These are phyloP conservation scores for Juglanconis oblonga DNA, from an alignment of 2,329 filamentous ascomycete species.

Conservation along the genomic window DNA sequence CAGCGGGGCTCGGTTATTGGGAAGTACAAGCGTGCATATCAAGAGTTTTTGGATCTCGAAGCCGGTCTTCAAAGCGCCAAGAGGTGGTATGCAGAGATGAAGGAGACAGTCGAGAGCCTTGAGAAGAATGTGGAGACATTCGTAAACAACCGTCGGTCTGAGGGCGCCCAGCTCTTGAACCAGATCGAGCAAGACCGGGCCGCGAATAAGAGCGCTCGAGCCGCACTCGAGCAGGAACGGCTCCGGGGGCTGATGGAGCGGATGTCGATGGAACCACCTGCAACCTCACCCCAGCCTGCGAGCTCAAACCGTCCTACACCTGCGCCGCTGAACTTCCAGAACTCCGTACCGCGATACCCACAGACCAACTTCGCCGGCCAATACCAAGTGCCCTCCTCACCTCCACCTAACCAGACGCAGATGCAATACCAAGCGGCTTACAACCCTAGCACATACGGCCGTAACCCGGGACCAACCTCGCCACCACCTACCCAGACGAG, in stretches of 20 bases:
- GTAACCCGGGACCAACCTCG: slow-evolving; percentile 51
- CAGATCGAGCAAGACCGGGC: slow-evolving; percentile 81
- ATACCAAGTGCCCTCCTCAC: slow-evolving; percentile 57
- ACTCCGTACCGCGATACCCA: slow-evolving; percentile 46
- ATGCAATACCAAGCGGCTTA: slow-evolving; percentile 47
- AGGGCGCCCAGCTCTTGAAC: slow-evolving; percentile 84
- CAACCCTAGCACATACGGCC: slow-evolving; percentile 58
- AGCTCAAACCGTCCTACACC: slow-evolving; percentile 35
- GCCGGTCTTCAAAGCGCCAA: slow-evolving; percentile 85
- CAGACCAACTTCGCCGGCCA: slow-evolving; percentile 54
- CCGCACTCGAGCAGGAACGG: slow-evolving; percentile 82
- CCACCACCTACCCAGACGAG: slow-evolving; percentile 38
- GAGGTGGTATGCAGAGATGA: slow-evolving; percentile 94
- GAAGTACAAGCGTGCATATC: slow-evolving; percentile 86
- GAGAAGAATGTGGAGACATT: slow-evolving; percentile 97
- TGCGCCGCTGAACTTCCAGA: slow-evolving; percentile 33
- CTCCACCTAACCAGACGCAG: slow-evolving; percentile 47
- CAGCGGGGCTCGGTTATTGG: slow-evolving; percentile 78
- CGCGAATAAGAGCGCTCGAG: slow-evolving; percentile 56
- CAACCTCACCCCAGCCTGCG: slow-evolving; percentile 34
- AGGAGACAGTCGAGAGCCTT: slow-evolving; percentile 85
- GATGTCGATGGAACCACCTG: slow-evolving; percentile 77
- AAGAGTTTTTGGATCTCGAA: slow-evolving; percentile 86
- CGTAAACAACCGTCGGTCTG: slow-evolving; percentile 87
- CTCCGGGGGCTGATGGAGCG: slow-evolving; percentile 90